Conservation (phyloP, 345 rosid species). For the Brassica carinata region DNA sequence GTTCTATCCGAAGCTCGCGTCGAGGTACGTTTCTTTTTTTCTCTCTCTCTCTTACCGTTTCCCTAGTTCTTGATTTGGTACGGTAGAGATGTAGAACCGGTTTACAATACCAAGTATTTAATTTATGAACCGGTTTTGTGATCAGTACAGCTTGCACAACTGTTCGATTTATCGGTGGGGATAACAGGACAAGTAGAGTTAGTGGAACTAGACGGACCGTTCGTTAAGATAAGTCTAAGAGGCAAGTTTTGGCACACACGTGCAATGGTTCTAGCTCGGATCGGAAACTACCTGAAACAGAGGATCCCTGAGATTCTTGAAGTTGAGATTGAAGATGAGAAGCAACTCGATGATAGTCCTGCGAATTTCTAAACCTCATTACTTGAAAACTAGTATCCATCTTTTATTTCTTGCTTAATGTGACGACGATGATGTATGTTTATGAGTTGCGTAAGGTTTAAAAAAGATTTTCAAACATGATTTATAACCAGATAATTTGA, state of each 20-base stretch:
- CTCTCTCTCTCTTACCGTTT: background rate
- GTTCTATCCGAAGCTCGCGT: conserved; percentile 72
- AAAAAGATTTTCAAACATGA: background rate
- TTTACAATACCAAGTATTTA: background rate
- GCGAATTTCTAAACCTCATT: conserved; percentile 55
- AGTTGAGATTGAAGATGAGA: conserved; percentile 90
- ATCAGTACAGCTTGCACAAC: conserved; percentile 64
- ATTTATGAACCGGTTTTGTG: background rate
- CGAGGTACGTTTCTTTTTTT: conserved; percentile 51
- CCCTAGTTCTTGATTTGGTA: conserved; percentile 7
- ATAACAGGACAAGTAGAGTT: conserved; percentile 84
- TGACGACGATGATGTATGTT: background rate
- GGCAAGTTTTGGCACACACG: conserved; percentile 96
- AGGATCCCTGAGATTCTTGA: conserved; percentile 96
- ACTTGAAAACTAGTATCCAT: conserved; percentile 13
- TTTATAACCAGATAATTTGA: background rate
- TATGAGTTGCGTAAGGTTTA: no score
- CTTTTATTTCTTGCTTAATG: conserved; percentile 6
- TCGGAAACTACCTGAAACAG: conserved; percentile 88
- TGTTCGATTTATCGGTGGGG: conserved; percentile 75
- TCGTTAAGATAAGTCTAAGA: conserved; percentile 76
- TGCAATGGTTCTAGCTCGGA: conserved; percentile 70
- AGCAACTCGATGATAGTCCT: conserved; percentile 88
- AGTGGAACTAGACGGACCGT: conserved; percentile 90
- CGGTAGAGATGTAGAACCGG: conserved; percentile 9